Conservation (phyloP, 2,329 filamentous ascomycete genomes). For the Beauveria sp. region DNA sequence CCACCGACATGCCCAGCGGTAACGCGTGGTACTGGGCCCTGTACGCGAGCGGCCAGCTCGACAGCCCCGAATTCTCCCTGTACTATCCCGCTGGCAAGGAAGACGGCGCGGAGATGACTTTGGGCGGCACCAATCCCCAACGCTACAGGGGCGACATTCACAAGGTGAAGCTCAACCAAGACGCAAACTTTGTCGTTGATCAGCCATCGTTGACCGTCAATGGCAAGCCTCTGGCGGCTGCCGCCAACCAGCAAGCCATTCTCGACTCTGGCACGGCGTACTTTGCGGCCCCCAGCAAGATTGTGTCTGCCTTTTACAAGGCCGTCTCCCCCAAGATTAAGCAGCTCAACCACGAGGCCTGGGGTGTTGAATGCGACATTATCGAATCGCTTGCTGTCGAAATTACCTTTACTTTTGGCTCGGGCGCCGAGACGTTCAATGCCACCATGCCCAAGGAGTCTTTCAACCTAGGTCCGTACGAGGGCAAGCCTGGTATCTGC, state of each 20-base stretch:
- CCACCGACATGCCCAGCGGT: constrained; percentile 11
- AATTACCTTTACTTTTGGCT: constrained; percentile 24
- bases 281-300: constrained; percentile 23
- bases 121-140: constrained; percentile 24
- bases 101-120: constrained; percentile 21
- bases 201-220: constrained; percentile 19
- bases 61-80: constrained; percentile 22
- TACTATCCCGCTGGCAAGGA: constrained; percentile 18
- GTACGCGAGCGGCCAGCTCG: constrained; percentile 18
- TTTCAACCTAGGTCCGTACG: constrained; percentile 27
- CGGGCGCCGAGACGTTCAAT: constrained; percentile 16
- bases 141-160: constrained; percentile 22
- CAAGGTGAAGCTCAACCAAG: constrained; percentile 18
- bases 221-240: constrained; percentile 13
- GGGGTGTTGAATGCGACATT: constrained; percentile 25
- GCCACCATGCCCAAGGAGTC: constrained; percentile 21
- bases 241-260: constrained; percentile 15
- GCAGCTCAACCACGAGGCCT: constrained; percentile 24
- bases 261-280: constrained; percentile 26
- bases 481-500: constrained; percentile 18
- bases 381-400: constrained; percentile 21
- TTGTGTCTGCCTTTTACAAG: constrained; percentile 21
- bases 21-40: constrained; percentile 23
- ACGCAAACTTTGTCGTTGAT: constrained; percentile 12
- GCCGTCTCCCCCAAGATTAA: constrained; percentile 23